Percentiles rank a stretch among this genome's conserved stretches.
Conservation (phyloP, 1,284 basidiomycete genomes). For the Trametes versicolor region DNA sequence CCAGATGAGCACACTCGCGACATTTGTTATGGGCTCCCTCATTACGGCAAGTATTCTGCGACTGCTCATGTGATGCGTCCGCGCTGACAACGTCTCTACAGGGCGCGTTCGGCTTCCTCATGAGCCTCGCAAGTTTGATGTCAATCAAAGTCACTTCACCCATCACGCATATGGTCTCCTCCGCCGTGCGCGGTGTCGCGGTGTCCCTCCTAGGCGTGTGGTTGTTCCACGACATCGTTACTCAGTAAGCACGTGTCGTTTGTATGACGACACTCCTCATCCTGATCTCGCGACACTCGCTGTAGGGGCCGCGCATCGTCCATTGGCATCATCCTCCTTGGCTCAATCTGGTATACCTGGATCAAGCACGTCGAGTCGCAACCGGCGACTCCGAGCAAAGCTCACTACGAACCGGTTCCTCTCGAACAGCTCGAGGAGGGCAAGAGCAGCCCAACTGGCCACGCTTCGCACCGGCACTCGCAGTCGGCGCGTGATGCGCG, state of each 20-base stretch:
- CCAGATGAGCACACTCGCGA: conserved; percentile 59
- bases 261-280: background rate
- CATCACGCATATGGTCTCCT: conserved; percentile 92
- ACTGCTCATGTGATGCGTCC: background rate
- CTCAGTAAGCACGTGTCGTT: conserved; percentile 59
- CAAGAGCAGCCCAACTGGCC: conserved; percentile 33
- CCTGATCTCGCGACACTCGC: background rate
- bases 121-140: conserved; percentile 87
- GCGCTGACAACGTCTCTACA: conserved; percentile 40
- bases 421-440: conserved; percentile 62
- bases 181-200: conserved; percentile 85
- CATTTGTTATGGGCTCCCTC: conserved; percentile 80
- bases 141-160: conserved; percentile 94
- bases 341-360: conserved; percentile 89
- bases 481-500: conserved; percentile 23
- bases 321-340: conserved; percentile 80
- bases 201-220: conserved; percentile 80
- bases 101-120: conserved; percentile 87
- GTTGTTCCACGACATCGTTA: conserved; percentile 81
- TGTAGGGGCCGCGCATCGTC: conserved; percentile 80
- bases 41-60: conserved; percentile 65
- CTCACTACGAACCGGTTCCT: conserved; percentile 57
- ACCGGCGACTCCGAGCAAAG: conserved; percentile 19
- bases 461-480: conserved; percentile 20
- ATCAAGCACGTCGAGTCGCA: conserved; percentile 77